Conservation (phyloP, 2,329 filamentous ascomycete species). For the Botryotinia calthae region DNA sequence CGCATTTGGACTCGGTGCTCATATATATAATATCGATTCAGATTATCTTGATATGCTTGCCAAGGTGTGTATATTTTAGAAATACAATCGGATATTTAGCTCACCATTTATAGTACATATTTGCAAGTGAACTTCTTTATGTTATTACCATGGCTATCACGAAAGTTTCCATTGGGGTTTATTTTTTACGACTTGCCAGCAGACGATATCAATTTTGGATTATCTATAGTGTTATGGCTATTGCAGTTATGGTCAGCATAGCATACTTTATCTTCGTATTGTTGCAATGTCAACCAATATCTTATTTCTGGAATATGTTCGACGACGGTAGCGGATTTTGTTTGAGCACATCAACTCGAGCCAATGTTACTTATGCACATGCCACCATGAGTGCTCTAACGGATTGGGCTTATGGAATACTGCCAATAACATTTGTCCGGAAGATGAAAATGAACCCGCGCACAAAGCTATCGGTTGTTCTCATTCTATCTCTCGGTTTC, state of each 20-base stretch:
- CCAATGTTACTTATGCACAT: constrained; percentile 34
- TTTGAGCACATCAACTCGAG: constrained; percentile 31
- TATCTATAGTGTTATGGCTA: constrained; percentile 29
- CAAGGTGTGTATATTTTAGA: constrained; percentile 26
- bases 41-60: constrained; percentile 28
- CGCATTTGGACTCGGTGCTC: constrained; percentile 34
- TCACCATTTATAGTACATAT: constrained; percentile 25
- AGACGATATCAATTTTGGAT: constrained; percentile 32
- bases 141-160: constrained; percentile 34
- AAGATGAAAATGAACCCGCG: constrained; percentile 35
- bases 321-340: constrained; percentile 36
- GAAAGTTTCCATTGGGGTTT: constrained; percentile 35
- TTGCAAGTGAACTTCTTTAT: constrained; percentile 37
- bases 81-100: background rate
- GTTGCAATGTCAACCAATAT: constrained; percentile 35
- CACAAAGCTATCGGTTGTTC: constrained; percentile 39
- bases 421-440: constrained; percentile 36
- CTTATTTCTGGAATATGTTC: constrained; percentile 42
- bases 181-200: constrained; percentile 35
- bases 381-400: constrained; percentile 34
- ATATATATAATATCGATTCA: constrained; percentile 32
- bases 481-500: constrained; percentile 41
- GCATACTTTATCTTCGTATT: constrained; percentile 37
- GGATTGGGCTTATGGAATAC: constrained; percentile 36
- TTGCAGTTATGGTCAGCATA: constrained; percentile 31